A percentile compares a stretch with the other conserved stretches of the same genome.
Conservation (phyloP, 768 basidiomycete species). For the Mycena metata region DNA sequence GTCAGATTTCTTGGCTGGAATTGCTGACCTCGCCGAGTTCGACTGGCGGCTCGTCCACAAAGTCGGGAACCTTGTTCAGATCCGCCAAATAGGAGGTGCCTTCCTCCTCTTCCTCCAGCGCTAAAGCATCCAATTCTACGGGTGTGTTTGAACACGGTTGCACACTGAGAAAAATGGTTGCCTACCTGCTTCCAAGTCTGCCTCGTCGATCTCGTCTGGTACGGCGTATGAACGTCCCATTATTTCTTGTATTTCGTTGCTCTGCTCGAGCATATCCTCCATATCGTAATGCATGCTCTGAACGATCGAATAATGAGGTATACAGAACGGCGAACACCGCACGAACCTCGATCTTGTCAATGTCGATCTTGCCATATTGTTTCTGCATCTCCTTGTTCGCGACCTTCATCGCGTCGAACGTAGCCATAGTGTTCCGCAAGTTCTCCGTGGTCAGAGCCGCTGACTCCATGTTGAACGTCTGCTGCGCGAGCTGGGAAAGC, state of each 20-base stretch:
- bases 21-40: slow-evolving; percentile 71
- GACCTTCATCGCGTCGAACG: slow-evolving; percentile 94
- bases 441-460: slow-evolving; percentile 97
- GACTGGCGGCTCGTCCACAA: slow-evolving; percentile 89
- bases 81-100: slow-evolving; percentile 90
- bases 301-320: neutral
- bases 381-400: slow-evolving; percentile 98
- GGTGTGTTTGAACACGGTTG: slow-evolving; percentile 1
- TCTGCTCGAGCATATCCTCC: slow-evolving; percentile 97
- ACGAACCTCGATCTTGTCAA: slow-evolving; percentile 97
- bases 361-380: slow-evolving; percentile 97
- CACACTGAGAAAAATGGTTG: slow-evolving; percentile 10
- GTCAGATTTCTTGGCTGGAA: neutral
- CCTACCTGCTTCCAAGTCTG: slow-evolving; percentile 94
- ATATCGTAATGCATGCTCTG: slow-evolving; percentile 97
- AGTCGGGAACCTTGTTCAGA: slow-evolving; percentile 90
- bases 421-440: slow-evolving; percentile 98
- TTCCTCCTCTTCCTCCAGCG: slow-evolving; percentile 93
- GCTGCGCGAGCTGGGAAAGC: slow-evolving; percentile 90
- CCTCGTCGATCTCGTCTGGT: slow-evolving; percentile 98
- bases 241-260: slow-evolving; percentile 97
- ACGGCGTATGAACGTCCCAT: slow-evolving; percentile 95
- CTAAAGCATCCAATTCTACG: slow-evolving; percentile 92
- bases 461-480: slow-evolving; percentile 99
- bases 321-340: neutral